Conservation (phyloP, 1,284 basidiomycete species). For the Ganoderma multipileum region DNA sequence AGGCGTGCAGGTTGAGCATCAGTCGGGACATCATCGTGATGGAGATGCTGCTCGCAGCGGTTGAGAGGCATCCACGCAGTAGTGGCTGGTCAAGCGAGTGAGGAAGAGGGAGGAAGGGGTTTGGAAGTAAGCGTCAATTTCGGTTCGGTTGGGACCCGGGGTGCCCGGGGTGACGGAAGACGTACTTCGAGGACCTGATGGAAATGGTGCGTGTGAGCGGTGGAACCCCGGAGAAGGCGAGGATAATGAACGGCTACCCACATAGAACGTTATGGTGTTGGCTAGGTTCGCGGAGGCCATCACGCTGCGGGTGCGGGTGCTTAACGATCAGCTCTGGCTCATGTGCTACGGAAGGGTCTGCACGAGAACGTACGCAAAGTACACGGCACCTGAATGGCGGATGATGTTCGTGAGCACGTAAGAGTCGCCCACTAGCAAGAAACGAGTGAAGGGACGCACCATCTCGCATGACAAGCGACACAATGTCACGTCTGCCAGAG, state of each 20-base stretch:
- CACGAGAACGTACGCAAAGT: slow-evolving; percentile 39
- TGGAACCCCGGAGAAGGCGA: not conserved
- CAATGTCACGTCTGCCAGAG: slow-evolving; percentile 27
- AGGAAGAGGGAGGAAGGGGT: not conserved
- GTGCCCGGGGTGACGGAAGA: slow-evolving; percentile 15
- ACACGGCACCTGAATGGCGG: slow-evolving; percentile 36
- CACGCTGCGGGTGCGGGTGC: slow-evolving; percentile 31
- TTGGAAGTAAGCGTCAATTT: not conserved
- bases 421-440: not conserved
- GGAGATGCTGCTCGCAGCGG: slow-evolving; percentile 42
- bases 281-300: slow-evolving; percentile 43
- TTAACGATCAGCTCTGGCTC: slow-evolving; percentile 7
- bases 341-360: not conserved
- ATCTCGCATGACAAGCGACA: slow-evolving; percentile 38
- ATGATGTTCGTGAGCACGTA: slow-evolving; percentile 1
- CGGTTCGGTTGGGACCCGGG: not conserved
- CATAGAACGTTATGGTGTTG: slow-evolving; percentile 44
- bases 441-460: slow-evolving; percentile 26
- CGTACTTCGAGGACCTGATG: slow-evolving; percentile 23
- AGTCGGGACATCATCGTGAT: slow-evolving; percentile 47
- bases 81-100: slow-evolving; percentile 33
- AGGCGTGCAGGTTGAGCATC: slow-evolving; percentile 45
- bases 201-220: slow-evolving; percentile 3
- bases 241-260: slow-evolving; percentile 26
- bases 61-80: slow-evolving; percentile 38